Percentiles rank a stretch among this genome's conserved stretches.
These are phyloP conservation scores for Nectriaceae sp. DNA, from an alignment of 2,329 filamentous ascomycete species.

Conservation along the genomic window DNA sequence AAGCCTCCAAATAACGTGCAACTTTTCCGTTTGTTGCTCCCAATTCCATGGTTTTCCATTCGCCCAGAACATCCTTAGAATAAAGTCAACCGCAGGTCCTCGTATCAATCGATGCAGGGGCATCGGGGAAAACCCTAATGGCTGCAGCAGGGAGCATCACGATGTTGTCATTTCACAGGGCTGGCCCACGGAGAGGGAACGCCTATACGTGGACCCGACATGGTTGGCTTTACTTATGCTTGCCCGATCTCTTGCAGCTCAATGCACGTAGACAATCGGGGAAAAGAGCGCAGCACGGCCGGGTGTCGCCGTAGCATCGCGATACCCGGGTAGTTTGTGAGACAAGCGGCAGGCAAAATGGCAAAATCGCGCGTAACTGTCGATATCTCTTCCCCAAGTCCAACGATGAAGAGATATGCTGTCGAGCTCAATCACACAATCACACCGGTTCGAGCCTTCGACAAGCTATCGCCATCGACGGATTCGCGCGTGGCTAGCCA, in stretches of 20 bases:
- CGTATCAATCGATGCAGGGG: too few relatives aligned
- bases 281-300: not conserved
- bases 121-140: not conserved
- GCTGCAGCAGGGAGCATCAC: not conserved
- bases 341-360: not conserved
- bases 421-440: not conserved
- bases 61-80: too few relatives aligned
- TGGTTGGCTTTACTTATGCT: not conserved
- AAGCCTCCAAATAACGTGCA: too few relatives aligned
- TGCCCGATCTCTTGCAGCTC: not conserved
- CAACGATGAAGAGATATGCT: not conserved
- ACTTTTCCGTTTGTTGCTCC: too few relatives aligned
- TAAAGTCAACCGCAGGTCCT: too few relatives aligned
- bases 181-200: not conserved
- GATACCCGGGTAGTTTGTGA: not conserved
- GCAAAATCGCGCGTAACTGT: not conserved
- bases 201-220: not conserved
- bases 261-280: not conserved
- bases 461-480: not conserved
- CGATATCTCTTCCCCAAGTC: not conserved
- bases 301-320: not conserved
- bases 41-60: too few relatives aligned
- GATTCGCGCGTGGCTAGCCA: not conserved
- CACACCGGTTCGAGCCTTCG: not conserved
- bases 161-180: not conserved